Base-by-base conservation (phyloP, 176 grass and related monocot species). In the Eremochloa ophiuroides region DNA sequence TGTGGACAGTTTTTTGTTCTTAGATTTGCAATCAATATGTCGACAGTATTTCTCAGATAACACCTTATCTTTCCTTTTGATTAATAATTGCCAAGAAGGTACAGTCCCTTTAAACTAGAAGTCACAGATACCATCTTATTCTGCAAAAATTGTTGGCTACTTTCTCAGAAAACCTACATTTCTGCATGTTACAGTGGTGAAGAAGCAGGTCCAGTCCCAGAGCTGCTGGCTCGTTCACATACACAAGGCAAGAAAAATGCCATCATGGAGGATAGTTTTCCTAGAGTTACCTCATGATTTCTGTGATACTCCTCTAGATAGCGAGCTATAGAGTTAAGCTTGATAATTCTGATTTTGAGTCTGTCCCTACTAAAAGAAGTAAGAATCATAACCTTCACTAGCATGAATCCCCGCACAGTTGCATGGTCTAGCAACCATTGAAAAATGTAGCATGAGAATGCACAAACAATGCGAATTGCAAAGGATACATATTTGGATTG, bases 361-460 rank as follows among this genome's bases (percentile, higher is more conserved):
- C 87, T 66, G 58, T n/a, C 65, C 48, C 28, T 91, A 48, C 55
- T 87, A 81, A 82, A 90, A 64, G 86, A 91, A 82, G 95, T 94
- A 94, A 80, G 83, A 63, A 60, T 14, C 28, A 31, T 63, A 74
- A 40, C 18, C 20, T 83, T 62, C 44, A 30, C 25, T 66, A n/a
- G n/a, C n/a, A n/a, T n/a, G n/a, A n/a, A n/a, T n/a, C n/a, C n/a
- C n/a, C n/a, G n/a, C n/a, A n/a, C n/a, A n/a, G n/a, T n/a, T n/a
- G n/a, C n/a, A n/a, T n/a, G n/a, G n/a, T n/a, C 34, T 35, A 35
- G 34, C 34, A 35, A 35, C 34, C 34, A 35, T 35, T 35, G 34
- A 35, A 35, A 35, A 35, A 35, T 35, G 34, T 35, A 35, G 34
- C 34, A 35, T 35, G 34, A 35, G 3, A 35, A 35, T 35, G 34